Conservation (phyloP, 1,284 basidiomycete species). For the Rhodotorula sp. region DNA sequence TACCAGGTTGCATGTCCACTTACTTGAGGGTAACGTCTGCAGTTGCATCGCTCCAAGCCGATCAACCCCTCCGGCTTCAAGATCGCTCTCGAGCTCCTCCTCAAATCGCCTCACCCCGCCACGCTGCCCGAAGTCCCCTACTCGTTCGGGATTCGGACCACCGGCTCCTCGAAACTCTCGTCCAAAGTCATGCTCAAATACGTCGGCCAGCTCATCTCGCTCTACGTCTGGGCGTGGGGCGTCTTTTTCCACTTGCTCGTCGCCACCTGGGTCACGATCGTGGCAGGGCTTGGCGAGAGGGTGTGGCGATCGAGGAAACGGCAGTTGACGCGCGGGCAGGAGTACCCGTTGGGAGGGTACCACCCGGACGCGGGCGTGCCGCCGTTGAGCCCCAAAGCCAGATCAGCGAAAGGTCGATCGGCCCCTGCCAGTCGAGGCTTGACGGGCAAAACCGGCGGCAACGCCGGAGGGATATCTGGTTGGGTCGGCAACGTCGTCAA, state of each 20-base stretch:
- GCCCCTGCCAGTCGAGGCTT: neutral
- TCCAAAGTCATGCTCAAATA: conserved; percentile 43
- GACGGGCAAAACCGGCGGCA: neutral
- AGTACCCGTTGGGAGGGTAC: conserved; percentile 31
- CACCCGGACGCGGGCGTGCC: conserved; percentile 16
- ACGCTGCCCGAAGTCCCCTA: conserved; percentile 40
- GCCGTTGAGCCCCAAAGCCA: conserved; percentile 21
- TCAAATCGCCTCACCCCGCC: conserved; percentile 35
- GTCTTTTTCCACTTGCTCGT: conserved; percentile 36
- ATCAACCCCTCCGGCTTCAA: conserved; percentile 45
- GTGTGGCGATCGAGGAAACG: conserved; percentile 9
- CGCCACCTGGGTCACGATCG: conserved; percentile 10
- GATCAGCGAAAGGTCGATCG: neutral
- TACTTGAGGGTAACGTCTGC: neutral
- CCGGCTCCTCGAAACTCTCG: conserved; percentile 42
- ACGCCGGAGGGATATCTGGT: neutral
- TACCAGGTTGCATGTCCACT: neutral
- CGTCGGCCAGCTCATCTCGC: conserved; percentile 41
- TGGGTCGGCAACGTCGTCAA: conserved; percentile 1
- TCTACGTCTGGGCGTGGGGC: conserved; percentile 43
- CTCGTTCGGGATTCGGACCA: conserved; percentile 39
- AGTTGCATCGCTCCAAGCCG: conserved; percentile 40
- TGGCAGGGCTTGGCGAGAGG: conserved; percentile 5
- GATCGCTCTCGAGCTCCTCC: conserved; percentile 43
- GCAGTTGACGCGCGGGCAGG: conserved; percentile 7